Evolutionary conservation across 306 rosid genomes (phyloP).

Genomic region (Ammopiptanthus mongolicus): DNA sequence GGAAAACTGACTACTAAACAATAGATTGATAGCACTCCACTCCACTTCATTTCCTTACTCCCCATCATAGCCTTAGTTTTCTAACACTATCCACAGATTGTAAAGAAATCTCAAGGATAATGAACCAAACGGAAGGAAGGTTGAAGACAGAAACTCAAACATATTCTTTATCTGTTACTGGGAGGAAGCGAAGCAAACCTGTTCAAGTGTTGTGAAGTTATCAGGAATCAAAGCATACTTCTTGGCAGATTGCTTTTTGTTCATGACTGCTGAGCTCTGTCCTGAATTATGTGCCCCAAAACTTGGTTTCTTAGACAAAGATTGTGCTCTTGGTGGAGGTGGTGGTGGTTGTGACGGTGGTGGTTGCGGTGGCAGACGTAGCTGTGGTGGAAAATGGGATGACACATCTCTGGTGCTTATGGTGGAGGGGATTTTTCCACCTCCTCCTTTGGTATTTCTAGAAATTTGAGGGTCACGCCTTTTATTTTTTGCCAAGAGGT

Average conservation of each 20-base stretch:
- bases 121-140: neutral
- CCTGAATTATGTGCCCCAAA: neutral
- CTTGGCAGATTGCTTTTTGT: conserved; percentile 18
- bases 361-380: neutral
- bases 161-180: neutral
- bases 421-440: conserved; percentile 5
- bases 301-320: neutral
- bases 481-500: conserved; percentile 11
- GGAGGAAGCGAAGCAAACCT: conserved; percentile 34
- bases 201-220: conserved; percentile 51
- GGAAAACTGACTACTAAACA: too few species aligned
- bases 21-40: too few species aligned
- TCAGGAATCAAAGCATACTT: conserved; percentile 59
- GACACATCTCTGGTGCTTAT: neutral
- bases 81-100: neutral
- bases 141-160: neutral
- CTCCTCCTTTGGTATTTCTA: neutral
- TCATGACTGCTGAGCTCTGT: neutral
- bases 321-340: neutral
- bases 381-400: neutral
- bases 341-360: neutral
- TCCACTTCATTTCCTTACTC: too few species aligned
- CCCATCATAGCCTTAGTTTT: too few species aligned
- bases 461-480: conserved; percentile 16
- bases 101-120: neutral